Base-by-base conservation (phyloP, 805 yeast species). In the Saturnispora halmiae region DNA sequence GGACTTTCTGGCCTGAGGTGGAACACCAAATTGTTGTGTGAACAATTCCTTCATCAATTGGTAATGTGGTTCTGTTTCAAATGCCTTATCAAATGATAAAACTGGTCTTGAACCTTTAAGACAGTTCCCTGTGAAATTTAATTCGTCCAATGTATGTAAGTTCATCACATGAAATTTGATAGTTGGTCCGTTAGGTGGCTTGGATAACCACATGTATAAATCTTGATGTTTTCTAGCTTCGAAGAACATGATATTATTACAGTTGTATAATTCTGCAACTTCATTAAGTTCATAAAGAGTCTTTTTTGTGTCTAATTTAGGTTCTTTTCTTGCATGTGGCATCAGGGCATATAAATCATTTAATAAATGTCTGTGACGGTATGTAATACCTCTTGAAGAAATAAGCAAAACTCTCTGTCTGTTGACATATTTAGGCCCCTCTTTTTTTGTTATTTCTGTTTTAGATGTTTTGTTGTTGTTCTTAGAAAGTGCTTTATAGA, bases 181-280 rank as follows among this genome's bases (percentile, higher is more conserved):
- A 19, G 96, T 90, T 45, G 98, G 98, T 1, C 98, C 98, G 60
- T 92, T 90, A 32, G 98, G 98, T 22, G 97, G 92, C 64, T 92
- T 90, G 26, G 96, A 76, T 48, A 92, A 61, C 95, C 96, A 92
- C 61, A 92, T 63, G 61, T 92, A 92, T 55, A 92, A 75, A 65
- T 92, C 98, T 62, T 79, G 83, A 64, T 90, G 96, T 64, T 92
- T 92, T 67, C 97, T 80, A 41, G 95, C 85, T 64, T 92, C 98
- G 60, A 92, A 92, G 60, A 82, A 92, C 59, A 87, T 68, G 51
- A 92, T 75, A 59, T 92, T 92, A 66, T 92, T 92, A 72, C 98
- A 92, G 70, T 92, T 92, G 74, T 90, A 87, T 48, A 92, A 69
- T 57, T 92, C 98, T 3, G 97, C 97, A 46, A 88, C 82, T 66